These are phyloP conservation scores for Sechiopsis laciniata DNA, from an alignment of 306 rosid species.

Conservation along the genomic window DNA sequence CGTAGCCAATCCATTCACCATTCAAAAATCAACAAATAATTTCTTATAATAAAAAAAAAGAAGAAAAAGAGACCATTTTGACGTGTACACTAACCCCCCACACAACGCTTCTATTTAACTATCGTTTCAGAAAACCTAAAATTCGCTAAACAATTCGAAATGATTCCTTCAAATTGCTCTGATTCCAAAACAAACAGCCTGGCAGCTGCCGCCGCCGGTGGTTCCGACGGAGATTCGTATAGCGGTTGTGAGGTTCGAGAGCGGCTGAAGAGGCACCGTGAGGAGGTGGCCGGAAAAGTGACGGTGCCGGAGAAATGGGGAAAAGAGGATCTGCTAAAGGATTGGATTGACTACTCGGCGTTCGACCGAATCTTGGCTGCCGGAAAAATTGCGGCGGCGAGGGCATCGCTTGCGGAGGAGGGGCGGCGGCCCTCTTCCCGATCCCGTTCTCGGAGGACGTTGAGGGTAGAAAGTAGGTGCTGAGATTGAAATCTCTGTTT, in stretches of 20 bases:
- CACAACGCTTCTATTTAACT: slow-evolving; percentile 8
- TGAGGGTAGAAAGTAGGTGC: slow-evolving; percentile 40
- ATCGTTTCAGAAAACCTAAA: not conserved
- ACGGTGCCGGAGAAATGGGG: slow-evolving; percentile 57
- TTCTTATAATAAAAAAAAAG: not conserved
- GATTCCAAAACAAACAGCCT: not conserved
- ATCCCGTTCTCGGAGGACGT: slow-evolving; percentile 30
- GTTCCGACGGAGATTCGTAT: not conserved
- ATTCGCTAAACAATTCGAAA: not conserved
- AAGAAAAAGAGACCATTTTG: not conserved
- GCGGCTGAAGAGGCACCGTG: slow-evolving; percentile 53
- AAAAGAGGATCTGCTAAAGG: slow-evolving; percentile 46
- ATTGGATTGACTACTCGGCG: slow-evolving; percentile 48
- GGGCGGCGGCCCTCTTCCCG: slow-evolving; percentile 35
- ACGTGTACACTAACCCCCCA: slow-evolving; percentile 8
- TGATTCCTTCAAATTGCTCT: not conserved
- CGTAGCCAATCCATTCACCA: not conserved
- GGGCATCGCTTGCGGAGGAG: slow-evolving; percentile 53
- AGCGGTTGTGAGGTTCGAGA: slow-evolving; percentile 31
- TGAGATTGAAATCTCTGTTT: not conserved
- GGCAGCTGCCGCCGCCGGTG: not conserved
- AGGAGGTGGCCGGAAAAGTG: slow-evolving; percentile 46
- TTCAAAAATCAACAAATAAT: not conserved
- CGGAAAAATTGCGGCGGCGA: slow-evolving; percentile 42
- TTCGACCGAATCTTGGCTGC: slow-evolving; percentile 55